These are phyloP conservation scores for Phytophthora capsici DNA, from an alignment of 352 stramenopile species.

Conservation along the genomic window DNA sequence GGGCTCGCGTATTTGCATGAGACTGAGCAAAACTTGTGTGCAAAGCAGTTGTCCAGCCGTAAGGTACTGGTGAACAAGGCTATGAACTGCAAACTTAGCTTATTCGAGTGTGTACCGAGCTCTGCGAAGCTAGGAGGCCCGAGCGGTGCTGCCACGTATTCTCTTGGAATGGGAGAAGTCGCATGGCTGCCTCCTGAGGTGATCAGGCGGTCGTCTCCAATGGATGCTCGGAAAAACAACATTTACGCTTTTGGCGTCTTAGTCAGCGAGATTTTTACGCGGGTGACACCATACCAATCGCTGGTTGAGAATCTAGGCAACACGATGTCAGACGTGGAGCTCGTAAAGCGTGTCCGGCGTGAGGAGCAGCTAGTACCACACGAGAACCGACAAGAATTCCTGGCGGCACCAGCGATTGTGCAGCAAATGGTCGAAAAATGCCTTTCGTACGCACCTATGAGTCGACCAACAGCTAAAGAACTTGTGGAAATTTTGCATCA, in stretches of 20 bases:
- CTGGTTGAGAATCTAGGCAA: constrained; percentile 56
- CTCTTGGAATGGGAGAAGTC: constrained; percentile 59
- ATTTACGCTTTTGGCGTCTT: constrained; percentile 75
- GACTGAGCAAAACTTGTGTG: constrained; percentile 50
- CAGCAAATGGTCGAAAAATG: constrained; percentile 53
- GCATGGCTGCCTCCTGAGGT: constrained; percentile 64
- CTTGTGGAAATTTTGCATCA: constrained; percentile 50
- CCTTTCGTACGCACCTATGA: constrained; percentile 56
- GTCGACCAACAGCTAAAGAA: constrained; percentile 56
- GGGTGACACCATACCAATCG: constrained; percentile 51
- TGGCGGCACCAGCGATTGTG: constrained; percentile 46
- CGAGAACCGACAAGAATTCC: constrained; percentile 50
- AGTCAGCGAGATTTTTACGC: constrained; percentile 66
- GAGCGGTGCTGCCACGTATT: constrained; percentile 16
- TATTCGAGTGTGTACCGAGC: constrained; percentile 61
- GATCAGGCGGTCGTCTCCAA: constrained; percentile 47
- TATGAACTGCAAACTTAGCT: constrained; percentile 62
- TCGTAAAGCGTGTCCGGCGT: constrained; percentile 43
- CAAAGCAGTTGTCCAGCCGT: constrained; percentile 55
- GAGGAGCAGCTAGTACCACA: constrained; percentile 50
- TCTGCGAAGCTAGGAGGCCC: constrained; percentile 39
- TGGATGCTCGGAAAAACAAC: constrained; percentile 60
- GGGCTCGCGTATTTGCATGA: constrained; percentile 72
- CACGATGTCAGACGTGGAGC: constrained; percentile 60
- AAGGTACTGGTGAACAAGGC: constrained; percentile 65